Evolutionary conservation across 1,284 basidiomycete genomes (phyloP), one percentile per base, ranked within the genome.

Genomic region (Ceratobasidium sp.): DNA sequence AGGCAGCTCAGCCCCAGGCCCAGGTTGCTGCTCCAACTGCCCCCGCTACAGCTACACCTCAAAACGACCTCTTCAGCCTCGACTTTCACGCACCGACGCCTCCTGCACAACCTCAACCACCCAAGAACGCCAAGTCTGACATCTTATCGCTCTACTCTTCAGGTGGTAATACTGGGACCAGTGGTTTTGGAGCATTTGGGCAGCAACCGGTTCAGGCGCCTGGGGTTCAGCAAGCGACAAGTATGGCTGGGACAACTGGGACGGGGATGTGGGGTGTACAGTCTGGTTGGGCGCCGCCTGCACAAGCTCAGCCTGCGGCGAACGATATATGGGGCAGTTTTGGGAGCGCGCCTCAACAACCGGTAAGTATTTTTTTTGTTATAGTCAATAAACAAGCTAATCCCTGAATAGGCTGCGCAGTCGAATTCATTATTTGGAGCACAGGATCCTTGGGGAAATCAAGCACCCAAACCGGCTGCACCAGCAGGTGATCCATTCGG

Each of bases 141-240:
- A 97, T 97, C 81, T 87, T 97, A 54, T 95, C 94, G 0, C 89
- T 97, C 62, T 97, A 95, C 83, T 90, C 92, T n/a, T 81, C 89
- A 7, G 81, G 88, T 2, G 74, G 87, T 6, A 73, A 81, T 2
- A 81, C 85, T 13, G 81, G 84, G 0, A 26, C 57, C 9, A 42
- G 40, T 23, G 46, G 13, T 6, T 61, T 71, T n/a, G 59, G 71
- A 33, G 71, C 44, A 26, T 74, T 64, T 42, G 71, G 71, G 10
- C 71, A 74, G 42, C 71, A 74, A 52, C 71, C 71, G 6, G 71
- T 38, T 33, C 71, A 62, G 20, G 79, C 86, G 0, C 81, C 86
- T 7, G 80, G 85, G 13, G 80, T 84, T 28, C 81, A 84, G 38
- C 85, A 84, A 76, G 77, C 83, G 20, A 86, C 87, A 48, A 91